Conservation (phyloP, 768 basidiomycete species). For the Fistulinella prunicolor region DNA sequence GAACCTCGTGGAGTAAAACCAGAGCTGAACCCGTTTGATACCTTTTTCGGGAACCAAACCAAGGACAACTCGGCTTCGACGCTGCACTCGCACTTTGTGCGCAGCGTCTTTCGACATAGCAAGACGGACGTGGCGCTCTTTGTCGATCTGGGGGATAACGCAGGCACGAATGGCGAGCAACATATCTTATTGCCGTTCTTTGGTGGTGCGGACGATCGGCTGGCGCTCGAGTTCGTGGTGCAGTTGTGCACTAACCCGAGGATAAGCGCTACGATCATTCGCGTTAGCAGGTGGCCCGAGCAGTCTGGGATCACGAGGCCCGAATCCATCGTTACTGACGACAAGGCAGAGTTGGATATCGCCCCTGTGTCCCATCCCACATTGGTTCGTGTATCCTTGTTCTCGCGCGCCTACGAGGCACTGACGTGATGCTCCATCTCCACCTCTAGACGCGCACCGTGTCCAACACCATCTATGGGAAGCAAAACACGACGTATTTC, state of each 20-base stretch:
- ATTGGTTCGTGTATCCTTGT: constrained; percentile 9
- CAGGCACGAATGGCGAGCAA: constrained; percentile 34
- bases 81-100: constrained; percentile 79
- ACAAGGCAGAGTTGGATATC: constrained; percentile 40
- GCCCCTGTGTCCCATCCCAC: constrained; percentile 13
- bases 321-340: constrained; percentile 55
- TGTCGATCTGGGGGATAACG: constrained; percentile 60
- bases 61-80: constrained; percentile 50
- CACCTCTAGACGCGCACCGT: constrained; percentile 44
- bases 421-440: no score
- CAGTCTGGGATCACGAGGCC: constrained; percentile 52
- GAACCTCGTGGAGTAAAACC: constrained; percentile 10
- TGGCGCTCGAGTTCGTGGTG: constrained; percentile 76
- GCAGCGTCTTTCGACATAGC: constrained; percentile 72
- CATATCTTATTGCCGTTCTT: constrained; percentile 89
- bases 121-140: constrained; percentile 81
- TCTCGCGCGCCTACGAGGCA: not conserved
- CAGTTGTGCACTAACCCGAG: constrained; percentile 67
- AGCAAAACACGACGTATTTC: constrained; percentile 57
- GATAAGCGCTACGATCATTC: constrained; percentile 71
- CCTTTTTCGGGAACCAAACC: constrained; percentile 59
- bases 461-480: constrained; percentile 72
- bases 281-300: constrained; percentile 42
- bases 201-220: constrained; percentile 91
- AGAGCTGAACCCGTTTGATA: constrained; percentile 69